These are phyloP conservation scores for Rhizoctonia solani DNA, from an alignment of 1,284 basidiomycete species.

Conservation along the genomic window DNA sequence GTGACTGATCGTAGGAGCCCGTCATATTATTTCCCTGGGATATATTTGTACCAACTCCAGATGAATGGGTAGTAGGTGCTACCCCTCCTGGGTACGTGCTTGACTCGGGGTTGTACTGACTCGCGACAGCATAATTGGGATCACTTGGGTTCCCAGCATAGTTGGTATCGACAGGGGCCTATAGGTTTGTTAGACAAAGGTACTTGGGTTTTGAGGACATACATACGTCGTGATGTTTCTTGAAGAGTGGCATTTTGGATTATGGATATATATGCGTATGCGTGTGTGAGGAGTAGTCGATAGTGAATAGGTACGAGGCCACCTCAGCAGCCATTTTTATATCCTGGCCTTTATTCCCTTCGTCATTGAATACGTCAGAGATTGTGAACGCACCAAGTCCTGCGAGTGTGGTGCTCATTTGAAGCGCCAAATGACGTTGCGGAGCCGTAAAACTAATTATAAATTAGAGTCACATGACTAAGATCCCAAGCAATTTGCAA, in stretches of 20 bases:
- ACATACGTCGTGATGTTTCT: conserved; percentile 20
- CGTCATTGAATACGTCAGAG: conserved; percentile 26
- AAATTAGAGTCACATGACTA: neutral
- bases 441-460: conserved; percentile 1
- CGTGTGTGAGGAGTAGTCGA: neutral
- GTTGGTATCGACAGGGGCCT: conserved; percentile 12
- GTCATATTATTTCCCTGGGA: no score
- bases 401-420: neutral
- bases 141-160: neutral
- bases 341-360: neutral
- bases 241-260: conserved; percentile 29
- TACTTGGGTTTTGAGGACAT: neutral
- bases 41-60: conserved; percentile 14
- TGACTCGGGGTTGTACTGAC: neutral
- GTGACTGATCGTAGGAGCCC: no score
- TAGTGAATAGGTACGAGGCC: neutral
- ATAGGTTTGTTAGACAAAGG: neutral
- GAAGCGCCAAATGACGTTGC: neutral
- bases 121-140: neutral
- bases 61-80: conserved; percentile 12
- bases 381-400: no score
- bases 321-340: neutral
- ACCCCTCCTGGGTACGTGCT: conserved; percentile 12
- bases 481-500: conserved; percentile 11
- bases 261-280: neutral